phyloP scores from a whole-genome alignment of 371 early-diverging fungal genomes.

The Capillidium heterosporum region DNA sequence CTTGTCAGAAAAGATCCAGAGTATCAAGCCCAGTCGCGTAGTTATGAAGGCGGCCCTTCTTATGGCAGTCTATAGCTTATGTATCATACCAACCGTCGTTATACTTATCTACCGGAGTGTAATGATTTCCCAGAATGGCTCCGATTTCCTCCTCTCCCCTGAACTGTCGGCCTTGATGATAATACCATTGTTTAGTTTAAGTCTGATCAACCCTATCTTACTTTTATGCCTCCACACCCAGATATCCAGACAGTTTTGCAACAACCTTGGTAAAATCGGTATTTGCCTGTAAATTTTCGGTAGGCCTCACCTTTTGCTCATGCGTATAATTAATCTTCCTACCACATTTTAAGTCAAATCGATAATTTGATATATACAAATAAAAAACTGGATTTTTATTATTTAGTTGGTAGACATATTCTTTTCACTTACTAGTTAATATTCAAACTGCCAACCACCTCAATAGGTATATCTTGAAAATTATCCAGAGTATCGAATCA shows the following conservation, averaged over 20 bases:
- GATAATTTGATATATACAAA: too few species aligned
- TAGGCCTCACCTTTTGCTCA: too few species aligned
- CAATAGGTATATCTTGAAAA: too few species aligned
- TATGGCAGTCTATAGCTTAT: not conserved
- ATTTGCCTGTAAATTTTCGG: too few species aligned
- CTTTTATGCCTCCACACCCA: slow-evolving; percentile 1
- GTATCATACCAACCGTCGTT: not conserved
- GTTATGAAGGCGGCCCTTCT: not conserved
- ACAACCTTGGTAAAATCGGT: not conserved
- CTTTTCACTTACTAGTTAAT: too few species aligned
- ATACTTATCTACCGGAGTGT: not conserved
- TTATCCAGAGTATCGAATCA: too few species aligned
- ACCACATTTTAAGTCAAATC: too few species aligned
- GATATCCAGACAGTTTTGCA: not conserved
- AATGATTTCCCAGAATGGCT: not conserved
- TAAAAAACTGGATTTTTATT: too few species aligned
- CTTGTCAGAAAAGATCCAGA: too few species aligned
- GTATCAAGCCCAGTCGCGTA: not conserved
- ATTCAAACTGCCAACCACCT: too few species aligned
- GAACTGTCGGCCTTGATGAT: not conserved
- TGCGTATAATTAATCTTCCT: too few species aligned
- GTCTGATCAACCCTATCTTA: slow-evolving; percentile 3
- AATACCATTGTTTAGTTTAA: not conserved
- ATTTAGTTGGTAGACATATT: too few species aligned
- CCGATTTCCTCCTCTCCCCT: not conserved